These are phyloP conservation scores for Pseudocercospora fijiensis DNA, from an alignment of 2,329 filamentous ascomycete species.

Conservation along the genomic window DNA sequence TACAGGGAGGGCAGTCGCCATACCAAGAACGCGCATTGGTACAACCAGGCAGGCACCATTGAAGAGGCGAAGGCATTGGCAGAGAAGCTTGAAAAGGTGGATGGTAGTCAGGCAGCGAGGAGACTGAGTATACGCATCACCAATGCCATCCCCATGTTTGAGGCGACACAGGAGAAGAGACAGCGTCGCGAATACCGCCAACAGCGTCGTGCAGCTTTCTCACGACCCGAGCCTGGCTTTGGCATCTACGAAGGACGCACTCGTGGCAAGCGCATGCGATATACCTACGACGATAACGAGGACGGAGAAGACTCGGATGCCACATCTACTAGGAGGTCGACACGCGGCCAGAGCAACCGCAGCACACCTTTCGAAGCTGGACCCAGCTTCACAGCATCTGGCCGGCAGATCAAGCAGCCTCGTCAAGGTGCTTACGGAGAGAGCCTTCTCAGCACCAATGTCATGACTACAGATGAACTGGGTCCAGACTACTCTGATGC, in stretches of 20 bases:
- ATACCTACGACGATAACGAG: constrained; percentile 91
- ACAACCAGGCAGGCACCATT: constrained; percentile 86
- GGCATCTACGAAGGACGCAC: constrained; percentile 96
- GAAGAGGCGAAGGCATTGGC: constrained; percentile 76
- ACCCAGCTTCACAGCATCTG: constrained; percentile 75
- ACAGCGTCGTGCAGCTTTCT: constrained; percentile 80
- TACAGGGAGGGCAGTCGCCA: constrained; percentile 90
- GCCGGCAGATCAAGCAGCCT: constrained; percentile 75
- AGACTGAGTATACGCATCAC: constrained; percentile 74
- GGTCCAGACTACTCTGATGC: constrained; percentile 24
- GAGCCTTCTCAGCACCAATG: constrained; percentile 57
- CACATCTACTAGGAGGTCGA: constrained; percentile 64
- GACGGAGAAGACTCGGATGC: constrained; percentile 64
- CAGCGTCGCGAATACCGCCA: constrained; percentile 88
- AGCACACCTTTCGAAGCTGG: constrained; percentile 70
- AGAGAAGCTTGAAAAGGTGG: constrained; percentile 71
- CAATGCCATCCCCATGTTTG: constrained; percentile 81
- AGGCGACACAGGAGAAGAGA: constrained; percentile 94
- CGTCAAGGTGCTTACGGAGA: constrained; percentile 64
- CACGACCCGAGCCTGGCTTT: constrained; percentile 81
- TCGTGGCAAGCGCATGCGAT: constrained; percentile 91
- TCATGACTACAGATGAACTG: constrained; percentile 42
- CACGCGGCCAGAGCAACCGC: constrained; percentile 60
- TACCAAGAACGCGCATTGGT: constrained; percentile 73
- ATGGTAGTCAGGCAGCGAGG: constrained; percentile 78